Evolutionary conservation across 495 filamentous ascomycete genomes (phyloP), one percentile per base, ranked within the genome.

Genomic region (Aspergillus conjunctus): DNA sequence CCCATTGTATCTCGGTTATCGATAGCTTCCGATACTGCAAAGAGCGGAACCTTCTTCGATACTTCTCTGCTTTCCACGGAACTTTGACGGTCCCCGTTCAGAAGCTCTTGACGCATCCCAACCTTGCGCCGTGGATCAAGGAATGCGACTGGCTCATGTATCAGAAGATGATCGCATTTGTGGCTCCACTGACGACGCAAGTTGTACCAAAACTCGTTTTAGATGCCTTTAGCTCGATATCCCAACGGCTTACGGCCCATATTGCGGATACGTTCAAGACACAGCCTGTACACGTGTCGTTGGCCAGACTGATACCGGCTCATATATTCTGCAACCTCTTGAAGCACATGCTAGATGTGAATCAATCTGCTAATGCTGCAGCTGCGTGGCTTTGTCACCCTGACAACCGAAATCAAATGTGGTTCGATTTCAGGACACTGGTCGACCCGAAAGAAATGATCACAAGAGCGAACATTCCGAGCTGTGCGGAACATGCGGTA

Each of bases 1-100:
- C 93, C 1, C 92, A 97, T 68, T 97, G 91, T 71, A 97, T 94
- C 18, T 96, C 91, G 3, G 82, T 98, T 14, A 88, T 98, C 31
- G 94, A 98, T 73, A 91, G 89, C 60, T 90, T 98, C 62, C 92
- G 94, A 14, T 98, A 88, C 69, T 95, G 91, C 83, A 95, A 94
- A 66, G 89, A 97, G 68, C 91, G 94, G 67, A 91, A 92, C 30
- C 93, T 98, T 66, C 91, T 96, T 67, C 90, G 93, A 65, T 87
- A 96, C n/a, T 96, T 95, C 72, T 90, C 88, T 34, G 93, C 93
- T 9, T 98, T 98, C 73, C 90, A 95, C 62, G 95, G 94, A 55
- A 97, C 92, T 3, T 81, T 98, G 65, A 98, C 94, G 15, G 92
- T 96, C 69, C 95, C 95, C 4, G 92, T 97, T n/a, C 93, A 97